These are phyloP conservation scores for Ophiocordyceps australis DNA, from an alignment of 2,329 filamentous ascomycete species.

Conservation along the genomic window DNA sequence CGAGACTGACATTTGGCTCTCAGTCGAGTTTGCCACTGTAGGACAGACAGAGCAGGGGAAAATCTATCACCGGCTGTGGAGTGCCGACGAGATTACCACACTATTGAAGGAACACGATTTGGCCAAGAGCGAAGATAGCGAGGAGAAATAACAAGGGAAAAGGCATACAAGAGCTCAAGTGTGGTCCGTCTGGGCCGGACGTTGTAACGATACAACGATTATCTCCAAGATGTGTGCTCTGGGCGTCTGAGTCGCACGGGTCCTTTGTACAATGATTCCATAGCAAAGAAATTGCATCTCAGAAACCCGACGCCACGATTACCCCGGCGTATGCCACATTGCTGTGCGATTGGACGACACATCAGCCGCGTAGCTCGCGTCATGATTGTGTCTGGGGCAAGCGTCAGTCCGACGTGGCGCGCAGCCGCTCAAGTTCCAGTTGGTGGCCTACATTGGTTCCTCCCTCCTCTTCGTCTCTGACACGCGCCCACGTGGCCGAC, in stretches of 20 bases:
- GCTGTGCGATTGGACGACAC: no score
- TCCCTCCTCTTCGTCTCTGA: conserved; percentile 36
- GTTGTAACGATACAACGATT: conserved; percentile 5
- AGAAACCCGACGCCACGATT: no score
- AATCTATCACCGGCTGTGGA: conserved; percentile 97
- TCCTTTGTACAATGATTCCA: no score
- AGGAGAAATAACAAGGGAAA: conserved; percentile 33
- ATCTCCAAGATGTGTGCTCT: conserved; percentile 1
- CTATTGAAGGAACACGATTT: conserved; percentile 90
- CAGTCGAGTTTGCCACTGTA: conserved; percentile 96
- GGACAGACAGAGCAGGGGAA: conserved; percentile 88
- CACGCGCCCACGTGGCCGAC: conserved; percentile 18
- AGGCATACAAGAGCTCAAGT: conserved; percentile 4
- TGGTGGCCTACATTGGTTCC: conserved; percentile 17
- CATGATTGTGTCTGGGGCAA: no score
- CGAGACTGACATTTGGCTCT: conserved; percentile 4
- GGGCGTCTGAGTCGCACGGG: neutral
- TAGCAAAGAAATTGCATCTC: no score
- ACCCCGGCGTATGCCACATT: no score
- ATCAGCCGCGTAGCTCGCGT: no score
- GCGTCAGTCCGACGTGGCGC: conserved; percentile 9
- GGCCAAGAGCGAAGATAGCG: conserved; percentile 64
- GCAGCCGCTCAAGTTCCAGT: conserved; percentile 7
- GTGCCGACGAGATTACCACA: conserved; percentile 85
- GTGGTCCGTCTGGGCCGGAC: conserved; percentile 1